These are phyloP conservation scores for Phalaenopsis equestris DNA, from an alignment of 106 monocot genomes.

Conservation along the genomic window DNA sequence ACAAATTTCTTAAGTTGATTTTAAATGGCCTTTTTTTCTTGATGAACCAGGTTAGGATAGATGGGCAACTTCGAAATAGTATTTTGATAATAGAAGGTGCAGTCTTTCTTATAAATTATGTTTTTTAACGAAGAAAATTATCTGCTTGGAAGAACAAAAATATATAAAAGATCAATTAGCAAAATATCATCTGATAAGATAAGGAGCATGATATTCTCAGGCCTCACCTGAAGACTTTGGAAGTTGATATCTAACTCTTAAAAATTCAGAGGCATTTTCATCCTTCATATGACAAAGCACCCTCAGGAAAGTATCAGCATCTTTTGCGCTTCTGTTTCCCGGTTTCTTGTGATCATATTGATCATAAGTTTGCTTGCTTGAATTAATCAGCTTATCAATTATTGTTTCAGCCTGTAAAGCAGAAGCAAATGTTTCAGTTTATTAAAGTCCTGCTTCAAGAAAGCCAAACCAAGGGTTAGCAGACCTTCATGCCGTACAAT, in stretches of 20 bases:
- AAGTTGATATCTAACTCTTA: slow-evolving; percentile 64
- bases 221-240: slow-evolving; percentile 67
- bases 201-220: background rate
- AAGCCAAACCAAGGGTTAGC: background rate
- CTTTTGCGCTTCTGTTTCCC: slow-evolving; percentile 30
- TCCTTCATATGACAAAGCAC: slow-evolving; percentile 82
- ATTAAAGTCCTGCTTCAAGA: background rate
- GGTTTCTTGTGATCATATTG: slow-evolving; percentile 12
- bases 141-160: too few relatives aligned
- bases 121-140: too few relatives aligned
- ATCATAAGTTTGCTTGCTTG: slow-evolving; percentile 38
- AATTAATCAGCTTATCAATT: slow-evolving; percentile 57
- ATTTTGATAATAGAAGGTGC: too few relatives aligned
- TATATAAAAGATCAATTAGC: too few relatives aligned
- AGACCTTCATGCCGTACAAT: slow-evolving; percentile 61
- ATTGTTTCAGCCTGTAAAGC: slow-evolving; percentile 44
- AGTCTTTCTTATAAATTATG: too few relatives aligned
- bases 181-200: background rate
- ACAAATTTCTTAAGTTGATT: too few relatives aligned
- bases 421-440: slow-evolving; percentile 4
- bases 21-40: too few relatives aligned
- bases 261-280: slow-evolving; percentile 52
- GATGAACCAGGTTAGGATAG: too few relatives aligned
- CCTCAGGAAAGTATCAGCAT: slow-evolving; percentile 54
- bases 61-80: too few relatives aligned